Base-by-base conservation (phyloP, 345 rosid species). In the Punica granatum region DNA sequence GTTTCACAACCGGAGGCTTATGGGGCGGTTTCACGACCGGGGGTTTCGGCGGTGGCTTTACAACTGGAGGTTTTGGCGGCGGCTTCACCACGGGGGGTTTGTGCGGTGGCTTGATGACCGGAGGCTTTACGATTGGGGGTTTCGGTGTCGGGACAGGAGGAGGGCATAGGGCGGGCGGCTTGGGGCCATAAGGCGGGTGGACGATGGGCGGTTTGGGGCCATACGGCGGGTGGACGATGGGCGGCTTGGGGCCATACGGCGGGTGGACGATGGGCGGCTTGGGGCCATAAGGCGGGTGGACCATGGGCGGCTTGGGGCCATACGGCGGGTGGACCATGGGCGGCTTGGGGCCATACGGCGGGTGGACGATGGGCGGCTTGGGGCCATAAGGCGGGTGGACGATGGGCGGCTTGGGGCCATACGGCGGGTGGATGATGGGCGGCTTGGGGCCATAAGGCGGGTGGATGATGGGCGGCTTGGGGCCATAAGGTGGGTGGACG, bases 101-200 rank as follows among this genome's bases (percentile, higher is more conserved):
- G 0, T 39, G 62, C 4, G 69, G 69, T 25, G 70, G 70, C 28
- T 10, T 16, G 33, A 43, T 30, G 30, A 36, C 18, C 1, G 78
- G 71, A 3, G 70, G 74, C 16, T 67, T 65, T 16, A 66, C 39
- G 9, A 26, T n/a, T 0, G 84, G 84, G 2, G 80, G 82, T 30
- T 75, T 71, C 3, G 78, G 80, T 13, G 69, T 39, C 10, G 34
- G 9, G 30, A 33, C 69, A 37, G 35, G 69, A 48, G 35, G 69
- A 4, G 75, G 77, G 35, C 41, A 37, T 12, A 32, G 54, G 36
- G 54, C 34, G 0, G 82, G 83, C 6, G 77, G 77, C 28, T 71
- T 71, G 3, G 64, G 77, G 39, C 37, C n/a, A 31, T 39, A 44
- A 3, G 69, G 69, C 19, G 70, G 70, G 13, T 10, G 6, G 26